phyloP scores from a whole-genome alignment of 371 early-diverging fungal species.

The Blyttiomyces sp. region DNA sequence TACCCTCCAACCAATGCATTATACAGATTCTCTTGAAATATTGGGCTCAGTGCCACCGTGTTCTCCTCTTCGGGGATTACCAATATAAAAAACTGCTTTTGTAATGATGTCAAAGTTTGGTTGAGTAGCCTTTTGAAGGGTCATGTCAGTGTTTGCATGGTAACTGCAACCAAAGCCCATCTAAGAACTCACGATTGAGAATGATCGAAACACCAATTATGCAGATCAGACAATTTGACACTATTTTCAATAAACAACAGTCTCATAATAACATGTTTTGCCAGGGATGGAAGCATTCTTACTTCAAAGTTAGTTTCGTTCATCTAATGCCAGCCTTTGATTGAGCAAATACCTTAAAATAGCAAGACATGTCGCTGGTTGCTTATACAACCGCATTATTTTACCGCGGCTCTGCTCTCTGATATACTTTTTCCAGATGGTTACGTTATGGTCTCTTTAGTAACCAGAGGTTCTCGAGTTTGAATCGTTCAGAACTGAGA shows the following conservation, averaged over 20 bases:
- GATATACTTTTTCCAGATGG: too few relatives aligned
- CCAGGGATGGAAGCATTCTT: conserved; percentile 75
- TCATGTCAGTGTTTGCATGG: too few relatives aligned
- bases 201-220: conserved; percentile 53
- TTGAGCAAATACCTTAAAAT: conserved; percentile 75
- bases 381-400: conserved; percentile 75
- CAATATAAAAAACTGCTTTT: too few relatives aligned
- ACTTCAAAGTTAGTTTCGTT: neutral
- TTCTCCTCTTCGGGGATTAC: conserved; percentile 10
- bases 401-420: too few relatives aligned
- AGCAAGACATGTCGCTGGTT: conserved; percentile 90
- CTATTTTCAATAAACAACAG: conserved; percentile 71
- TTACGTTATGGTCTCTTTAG: too few relatives aligned
- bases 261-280: conserved; percentile 88
- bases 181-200: too few relatives aligned
- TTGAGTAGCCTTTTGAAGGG: too few relatives aligned
- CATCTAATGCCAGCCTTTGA: neutral
- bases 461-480: too few relatives aligned
- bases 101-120: conserved; percentile 35
- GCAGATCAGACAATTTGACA: conserved; percentile 59
- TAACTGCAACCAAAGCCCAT: too few relatives aligned
- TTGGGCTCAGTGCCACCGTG: conserved; percentile 21
- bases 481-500: too few relatives aligned
- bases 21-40: conserved; percentile 73
- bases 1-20: conserved; percentile 91